Percentiles rank a stretch among this genome's conserved stretches.
phyloP scores from a whole-genome alignment of 2,329 filamentous ascomycete genomes.

The Mariannaea elegans region DNA sequence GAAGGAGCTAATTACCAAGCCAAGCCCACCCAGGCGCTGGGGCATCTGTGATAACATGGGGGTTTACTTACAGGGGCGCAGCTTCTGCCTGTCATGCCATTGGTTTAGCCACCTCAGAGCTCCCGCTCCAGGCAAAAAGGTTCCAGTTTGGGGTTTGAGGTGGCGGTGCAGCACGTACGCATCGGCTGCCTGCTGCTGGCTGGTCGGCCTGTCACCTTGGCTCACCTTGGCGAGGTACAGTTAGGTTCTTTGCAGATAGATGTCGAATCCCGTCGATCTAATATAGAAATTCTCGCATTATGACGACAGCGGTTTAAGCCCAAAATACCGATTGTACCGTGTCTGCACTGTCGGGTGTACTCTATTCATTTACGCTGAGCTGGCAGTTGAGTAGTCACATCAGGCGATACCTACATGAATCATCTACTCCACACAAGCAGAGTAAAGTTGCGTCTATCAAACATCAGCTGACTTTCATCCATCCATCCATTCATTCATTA shows the following conservation, averaged over 20 bases:
- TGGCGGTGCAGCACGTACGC: slow-evolving; percentile 3
- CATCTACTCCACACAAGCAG: not conserved
- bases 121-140: not conserved
- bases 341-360: no score
- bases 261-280: no score
- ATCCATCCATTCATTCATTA: no score
- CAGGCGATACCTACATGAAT: not conserved
- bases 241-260: no score
- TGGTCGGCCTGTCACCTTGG: not conserved
- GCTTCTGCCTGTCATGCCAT: not conserved
- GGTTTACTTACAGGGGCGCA: not conserved
- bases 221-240: not conserved
- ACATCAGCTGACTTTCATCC: not conserved
- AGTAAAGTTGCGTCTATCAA: not conserved
- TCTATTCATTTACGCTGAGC: not conserved
- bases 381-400: not conserved
- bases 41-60: no score
- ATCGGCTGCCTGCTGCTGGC: slow-evolving; percentile 9
- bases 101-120: slow-evolving; percentile 18
- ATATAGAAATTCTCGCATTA: no score
- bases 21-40: slow-evolving; percentile 6
- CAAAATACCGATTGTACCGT: no score
- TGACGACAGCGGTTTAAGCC: no score
- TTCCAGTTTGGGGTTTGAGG: not conserved
- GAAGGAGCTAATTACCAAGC: slow-evolving; percentile 22